These are phyloP conservation scores for Entomortierella parvispora DNA, from an alignment of 192 early-diverging fungal species.

Conservation along the genomic window DNA sequence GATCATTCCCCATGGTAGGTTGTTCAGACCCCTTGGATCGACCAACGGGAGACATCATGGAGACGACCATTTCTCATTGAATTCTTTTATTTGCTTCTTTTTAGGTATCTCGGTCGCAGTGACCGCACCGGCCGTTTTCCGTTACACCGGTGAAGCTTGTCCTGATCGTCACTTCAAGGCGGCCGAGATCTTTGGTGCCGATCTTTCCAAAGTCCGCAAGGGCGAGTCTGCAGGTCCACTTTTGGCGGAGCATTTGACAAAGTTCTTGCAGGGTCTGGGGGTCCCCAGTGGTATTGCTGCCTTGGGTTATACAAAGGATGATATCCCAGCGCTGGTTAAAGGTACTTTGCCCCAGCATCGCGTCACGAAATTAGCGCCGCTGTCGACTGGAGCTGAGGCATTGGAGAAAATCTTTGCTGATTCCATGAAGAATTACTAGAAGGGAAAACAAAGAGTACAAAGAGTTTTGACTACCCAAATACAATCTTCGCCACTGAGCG, in stretches of 20 bases:
- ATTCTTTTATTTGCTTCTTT: neutral
- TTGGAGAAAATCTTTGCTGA: conserved; percentile 73
- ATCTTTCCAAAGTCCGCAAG: conserved; percentile 63
- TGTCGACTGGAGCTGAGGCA: conserved; percentile 69
- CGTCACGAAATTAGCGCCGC: conserved; percentile 90
- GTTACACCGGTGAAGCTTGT: conserved; percentile 80
- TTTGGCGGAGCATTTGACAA: conserved; percentile 79
- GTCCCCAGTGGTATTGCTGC: conserved; percentile 86
- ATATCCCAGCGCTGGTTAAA: conserved; percentile 80
- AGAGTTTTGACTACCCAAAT: no score
- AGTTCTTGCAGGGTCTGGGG: conserved; percentile 78
- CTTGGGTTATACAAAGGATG: conserved; percentile 75
- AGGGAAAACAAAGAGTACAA: neutral
- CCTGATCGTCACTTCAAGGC: conserved; percentile 90
- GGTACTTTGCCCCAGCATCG: conserved; percentile 93
- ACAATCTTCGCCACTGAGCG: no score
- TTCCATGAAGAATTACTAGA: conserved; percentile 63
- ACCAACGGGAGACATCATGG: neutral
- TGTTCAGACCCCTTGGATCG: neutral
- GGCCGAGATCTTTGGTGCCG: conserved; percentile 74
- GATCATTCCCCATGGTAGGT: conserved; percentile 63
- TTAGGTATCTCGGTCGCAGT: conserved; percentile 89
- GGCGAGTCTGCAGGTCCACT: conserved; percentile 77
- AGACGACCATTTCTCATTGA: neutral
- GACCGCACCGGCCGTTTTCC: conserved; percentile 91